Percentiles rank a stretch among this genome's conserved stretches.
Evolutionary conservation across 306 rosid species (phyloP).

Genomic region (Malus sieversii): DNA sequence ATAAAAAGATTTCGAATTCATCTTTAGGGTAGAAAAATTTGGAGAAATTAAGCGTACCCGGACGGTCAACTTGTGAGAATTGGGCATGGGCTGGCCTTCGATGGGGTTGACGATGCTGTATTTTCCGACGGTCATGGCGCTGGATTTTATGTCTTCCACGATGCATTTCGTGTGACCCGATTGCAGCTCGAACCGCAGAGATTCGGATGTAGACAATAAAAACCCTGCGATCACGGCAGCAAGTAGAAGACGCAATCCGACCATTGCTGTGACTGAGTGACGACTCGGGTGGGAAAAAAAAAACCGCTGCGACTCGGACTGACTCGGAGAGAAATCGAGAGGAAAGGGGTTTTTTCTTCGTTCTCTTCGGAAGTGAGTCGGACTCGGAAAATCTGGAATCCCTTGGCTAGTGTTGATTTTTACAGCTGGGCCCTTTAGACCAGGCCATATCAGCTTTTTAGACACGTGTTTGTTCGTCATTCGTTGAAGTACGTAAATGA

Average conservation of each 20-base stretch:
- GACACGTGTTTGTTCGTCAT: background rate
- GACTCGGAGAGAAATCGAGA: background rate
- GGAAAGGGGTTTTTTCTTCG: background rate
- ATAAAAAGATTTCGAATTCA: background rate
- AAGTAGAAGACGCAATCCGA: constrained; percentile 5
- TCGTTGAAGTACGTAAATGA: background rate
- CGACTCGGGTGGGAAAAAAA: background rate
- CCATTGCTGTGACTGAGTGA: background rate
- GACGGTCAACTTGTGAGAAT: constrained; percentile 65
- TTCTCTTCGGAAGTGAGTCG: background rate
- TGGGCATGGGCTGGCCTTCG: constrained; percentile 65
- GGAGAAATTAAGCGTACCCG: constrained; percentile 40
- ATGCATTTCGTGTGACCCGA: constrained; percentile 88
- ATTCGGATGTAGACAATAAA: constrained; percentile 38
- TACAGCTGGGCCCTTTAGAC: background rate
- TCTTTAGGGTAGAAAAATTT: background rate
- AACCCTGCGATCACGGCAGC: constrained; percentile 28
- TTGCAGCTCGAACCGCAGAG: constrained; percentile 79
- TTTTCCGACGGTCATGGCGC: constrained; percentile 85
- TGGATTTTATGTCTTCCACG: constrained; percentile 75
- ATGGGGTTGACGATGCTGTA: constrained; percentile 56
- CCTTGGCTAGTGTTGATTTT: background rate
- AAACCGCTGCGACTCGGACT: background rate
- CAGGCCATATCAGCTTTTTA: too few species aligned
- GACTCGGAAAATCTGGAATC: background rate